Evolutionary conservation across 2,329 filamentous ascomycete genomes (phyloP), one percentile per base, ranked within the genome.

Genomic region (Orbilia brochopaga): DNA sequence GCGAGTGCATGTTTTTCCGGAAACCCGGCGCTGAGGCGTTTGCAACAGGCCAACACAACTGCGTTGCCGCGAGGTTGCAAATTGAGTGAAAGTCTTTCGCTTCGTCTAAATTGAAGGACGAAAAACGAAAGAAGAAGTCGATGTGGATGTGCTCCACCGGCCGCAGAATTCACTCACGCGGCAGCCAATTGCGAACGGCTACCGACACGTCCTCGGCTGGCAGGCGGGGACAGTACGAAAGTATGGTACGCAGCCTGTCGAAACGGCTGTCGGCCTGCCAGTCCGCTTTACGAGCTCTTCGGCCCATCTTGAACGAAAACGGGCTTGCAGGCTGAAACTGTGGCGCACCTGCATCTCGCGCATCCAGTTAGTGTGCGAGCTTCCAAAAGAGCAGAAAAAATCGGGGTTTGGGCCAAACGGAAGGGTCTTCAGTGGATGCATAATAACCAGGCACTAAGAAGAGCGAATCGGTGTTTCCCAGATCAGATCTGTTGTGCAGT

Each of bases 241-340:
- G 37, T 42, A 15, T n/a, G 13, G 57, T 59, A 46, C 51, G 44
- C 57, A n/a, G n/a, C 56, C 55, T 55, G 57, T 50, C 57, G 48
- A 32, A n/a, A 50, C 10, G 13, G 30, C 51, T 44, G 30, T 50
- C 51, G 21, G 48, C 40, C 15, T 32, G 23, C 6, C 6, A 10
- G 54, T n/a, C 50, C 23, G 32, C 40, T 61, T 42, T 56, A 42
- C 40, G 58, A 40, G 58, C 58, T 63, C 54, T 17, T n/a, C 53
- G 50, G 55, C 61, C 54, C 52, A 46, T 72, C 51, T 61, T 72
- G 50, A 56, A 70, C 53, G 52, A 51, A 65, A 65, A 65, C 59
- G 55, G 67, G 67, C 67, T 72, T 60, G 55, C 50, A 35, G 67
- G 67, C 67, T 72, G 67, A 72, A 72, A 72, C 67, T 57, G 60